Conservation (phyloP, 805 yeast species). For the Yarrowia yakushimensis region DNA sequence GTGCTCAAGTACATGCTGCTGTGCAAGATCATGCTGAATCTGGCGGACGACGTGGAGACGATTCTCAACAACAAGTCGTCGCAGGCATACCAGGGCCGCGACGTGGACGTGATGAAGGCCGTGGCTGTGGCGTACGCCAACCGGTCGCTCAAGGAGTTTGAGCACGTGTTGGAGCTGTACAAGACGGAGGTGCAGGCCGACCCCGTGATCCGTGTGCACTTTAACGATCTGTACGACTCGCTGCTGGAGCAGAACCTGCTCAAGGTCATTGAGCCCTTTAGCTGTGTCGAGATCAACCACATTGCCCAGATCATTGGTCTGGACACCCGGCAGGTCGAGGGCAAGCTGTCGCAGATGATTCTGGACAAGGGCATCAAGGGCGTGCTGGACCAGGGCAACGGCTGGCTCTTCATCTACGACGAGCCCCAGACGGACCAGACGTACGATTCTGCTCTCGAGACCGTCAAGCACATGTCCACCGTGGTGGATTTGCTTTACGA, state of each 20-base stretch:
- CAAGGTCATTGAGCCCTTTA: constrained; percentile 93
- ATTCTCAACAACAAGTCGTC: constrained; percentile 72
- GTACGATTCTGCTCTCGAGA: constrained; percentile 80
- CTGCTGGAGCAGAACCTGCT: constrained; percentile 87
- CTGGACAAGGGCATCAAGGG: constrained; percentile 94
- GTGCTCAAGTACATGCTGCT: constrained; percentile 89
- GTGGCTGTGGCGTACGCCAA: constrained; percentile 86
- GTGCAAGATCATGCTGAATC: constrained; percentile 87
- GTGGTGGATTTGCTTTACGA: constrained; percentile 91
- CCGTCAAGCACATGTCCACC: constrained; percentile 78
- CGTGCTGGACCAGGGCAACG: constrained; percentile 96
- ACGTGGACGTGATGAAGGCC: constrained; percentile 93
- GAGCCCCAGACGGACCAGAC: constrained; percentile 85
- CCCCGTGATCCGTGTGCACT: constrained; percentile 83
- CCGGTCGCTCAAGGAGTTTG: constrained; percentile 88
- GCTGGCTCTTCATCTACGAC: constrained; percentile 90
- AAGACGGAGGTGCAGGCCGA: constrained; percentile 73
- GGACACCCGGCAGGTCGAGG: constrained; percentile 84
- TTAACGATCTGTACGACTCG: constrained; percentile 88
- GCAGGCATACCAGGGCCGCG: constrained; percentile 71
- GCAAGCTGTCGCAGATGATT: constrained; percentile 93
- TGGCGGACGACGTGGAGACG: constrained; percentile 78
- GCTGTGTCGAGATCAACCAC: constrained; percentile 90
- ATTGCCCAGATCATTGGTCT: constrained; percentile 85
- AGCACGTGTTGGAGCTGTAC: constrained; percentile 70